Base-by-base conservation (phyloP, 202 grass and related monocot species). In the Cymbopogon flexuosus region DNA sequence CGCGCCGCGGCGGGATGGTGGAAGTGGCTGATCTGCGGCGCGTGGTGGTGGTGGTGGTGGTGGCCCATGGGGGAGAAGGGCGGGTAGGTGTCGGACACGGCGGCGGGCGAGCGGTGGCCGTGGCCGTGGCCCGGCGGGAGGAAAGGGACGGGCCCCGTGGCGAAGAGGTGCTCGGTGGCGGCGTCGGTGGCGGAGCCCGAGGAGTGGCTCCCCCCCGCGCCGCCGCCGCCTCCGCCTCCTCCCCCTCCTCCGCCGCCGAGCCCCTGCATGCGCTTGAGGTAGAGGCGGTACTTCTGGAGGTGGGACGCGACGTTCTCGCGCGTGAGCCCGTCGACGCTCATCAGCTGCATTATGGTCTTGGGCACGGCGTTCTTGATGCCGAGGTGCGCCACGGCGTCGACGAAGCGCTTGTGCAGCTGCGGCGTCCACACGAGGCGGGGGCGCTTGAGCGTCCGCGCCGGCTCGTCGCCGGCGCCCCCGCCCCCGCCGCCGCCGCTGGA, bases 281-380 rank as follows among this genome's bases (percentile, higher is more conserved):
- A 99, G 41, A 99, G 89, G 76, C 96, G 82, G 79, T 99, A 99
- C 92, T 99, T 99, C 85, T 99, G 96, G 78, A 99, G 96, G 80
- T 99, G 96, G 14, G 91, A 94, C 3, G 96, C 96, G 27, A 99
- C 96, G 92, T 99, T 99, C 79, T 99, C 96, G 76, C 96, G 96
- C 72, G 96, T 99, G 84, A 99, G 96, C 15, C 96, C 96, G 61
- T 99, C 96, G 8, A 99, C 96, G 82, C 96, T 99, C 96, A 99
- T 99, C 52, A 99, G 85, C 87, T 96, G 92, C 96, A 99, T 99
- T 95, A 99, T 99, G 41, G 96, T 99, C 91, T 99, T 99, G 69
- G 96, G 96, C 62, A 99, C 96, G 29, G 96, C 96, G 92, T 99
- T 99, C 85, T 99, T 99, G 87, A 99, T 99, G 52, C 92, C 96